Conservation (phyloP, 371 early-diverging fungal species). For the Gilbertella persicaria region DNA sequence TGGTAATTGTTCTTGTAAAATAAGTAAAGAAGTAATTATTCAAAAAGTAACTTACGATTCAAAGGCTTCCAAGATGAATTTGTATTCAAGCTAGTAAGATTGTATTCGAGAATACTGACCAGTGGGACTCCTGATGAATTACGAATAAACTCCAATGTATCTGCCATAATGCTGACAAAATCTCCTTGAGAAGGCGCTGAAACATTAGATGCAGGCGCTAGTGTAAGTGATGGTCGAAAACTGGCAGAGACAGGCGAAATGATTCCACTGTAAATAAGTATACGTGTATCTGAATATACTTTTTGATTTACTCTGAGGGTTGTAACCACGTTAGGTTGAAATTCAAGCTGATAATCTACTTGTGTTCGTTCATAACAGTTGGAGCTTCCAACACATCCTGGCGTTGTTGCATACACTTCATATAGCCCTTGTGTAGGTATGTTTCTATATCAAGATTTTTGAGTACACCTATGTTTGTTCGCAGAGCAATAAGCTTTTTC, state of each 20-base stretch:
- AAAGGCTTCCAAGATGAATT: conserved; percentile 36
- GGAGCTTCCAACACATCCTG: conserved; percentile 65
- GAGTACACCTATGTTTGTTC: background rate
- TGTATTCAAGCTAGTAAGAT: conserved; percentile 23
- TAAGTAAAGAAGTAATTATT: background rate
- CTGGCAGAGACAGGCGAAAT: conserved; percentile 32
- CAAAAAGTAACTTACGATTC: conserved; percentile 19
- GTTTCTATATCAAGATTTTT: conserved; percentile 27
- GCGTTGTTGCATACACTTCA: conserved; percentile 63
- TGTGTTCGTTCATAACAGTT: conserved; percentile 54
- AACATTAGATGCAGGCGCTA: conserved; percentile 22
- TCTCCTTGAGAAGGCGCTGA: conserved; percentile 10
- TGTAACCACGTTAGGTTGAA: conserved; percentile 34
- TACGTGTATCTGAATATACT: conserved; percentile 36
- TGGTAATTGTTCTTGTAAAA: conserved; percentile 33
- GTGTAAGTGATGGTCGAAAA: conserved; percentile 32
- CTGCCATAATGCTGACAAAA: conserved; percentile 34
- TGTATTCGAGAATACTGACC: conserved; percentile 44
- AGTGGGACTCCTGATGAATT: conserved; percentile 38
- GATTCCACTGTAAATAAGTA: conserved; percentile 54
- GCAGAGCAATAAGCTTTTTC: background rate
- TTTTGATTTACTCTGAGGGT: conserved; percentile 44
- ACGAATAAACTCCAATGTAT: conserved; percentile 36
- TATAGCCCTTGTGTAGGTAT: conserved; percentile 68
- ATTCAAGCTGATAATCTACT: conserved; percentile 43